A percentile compares a stretch with the other conserved stretches of the same genome.
phyloP scores from a whole-genome alignment of 805 yeast species.

The Yamadazyma insecticola region DNA sequence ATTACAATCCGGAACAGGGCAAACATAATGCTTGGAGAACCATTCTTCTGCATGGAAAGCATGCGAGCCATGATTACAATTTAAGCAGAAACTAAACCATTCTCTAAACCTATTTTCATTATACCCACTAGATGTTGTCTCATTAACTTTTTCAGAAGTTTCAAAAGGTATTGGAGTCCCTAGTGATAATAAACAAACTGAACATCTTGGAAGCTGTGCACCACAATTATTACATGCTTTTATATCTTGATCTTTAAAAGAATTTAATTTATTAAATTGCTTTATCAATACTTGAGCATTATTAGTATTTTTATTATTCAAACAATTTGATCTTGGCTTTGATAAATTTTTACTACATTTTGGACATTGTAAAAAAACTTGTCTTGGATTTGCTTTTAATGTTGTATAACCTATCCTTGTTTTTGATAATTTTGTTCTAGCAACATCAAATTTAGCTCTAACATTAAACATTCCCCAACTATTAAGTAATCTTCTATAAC shows the following conservation, averaged over 20 bases:
- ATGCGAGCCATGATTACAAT: constrained; percentile 92
- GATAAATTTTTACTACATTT: constrained; percentile 75
- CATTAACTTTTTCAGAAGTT: constrained; percentile 19
- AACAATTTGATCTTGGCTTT: constrained; percentile 18
- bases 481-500: constrained; percentile 64
- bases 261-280: constrained; percentile 29
- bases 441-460: constrained; percentile 83
- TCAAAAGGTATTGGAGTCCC: constrained; percentile 61
- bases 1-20: constrained; percentile 92
- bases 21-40: constrained; percentile 81
- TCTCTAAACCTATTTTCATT: constrained; percentile 52
- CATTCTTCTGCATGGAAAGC: constrained; percentile 95
- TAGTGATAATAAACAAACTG: constrained; percentile 76
- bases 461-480: constrained; percentile 76
- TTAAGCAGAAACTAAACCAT: constrained; percentile 89
- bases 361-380: constrained; percentile 74
- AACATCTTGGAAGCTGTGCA: constrained; percentile 82
- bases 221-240: constrained; percentile 79
- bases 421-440: constrained; percentile 60
- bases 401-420: constrained; percentile 45
- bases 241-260: constrained; percentile 17
- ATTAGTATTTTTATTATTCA: constrained; percentile 9
- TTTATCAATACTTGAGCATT: constrained; percentile 21
- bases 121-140: constrained; percentile 12
- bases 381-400: constrained; percentile 56